A percentile compares a stretch with the other conserved stretches of the same genome.
phyloP scores from a whole-genome alignment of 2,329 filamentous ascomycete species.

The Paecilomyces sp. region DNA sequence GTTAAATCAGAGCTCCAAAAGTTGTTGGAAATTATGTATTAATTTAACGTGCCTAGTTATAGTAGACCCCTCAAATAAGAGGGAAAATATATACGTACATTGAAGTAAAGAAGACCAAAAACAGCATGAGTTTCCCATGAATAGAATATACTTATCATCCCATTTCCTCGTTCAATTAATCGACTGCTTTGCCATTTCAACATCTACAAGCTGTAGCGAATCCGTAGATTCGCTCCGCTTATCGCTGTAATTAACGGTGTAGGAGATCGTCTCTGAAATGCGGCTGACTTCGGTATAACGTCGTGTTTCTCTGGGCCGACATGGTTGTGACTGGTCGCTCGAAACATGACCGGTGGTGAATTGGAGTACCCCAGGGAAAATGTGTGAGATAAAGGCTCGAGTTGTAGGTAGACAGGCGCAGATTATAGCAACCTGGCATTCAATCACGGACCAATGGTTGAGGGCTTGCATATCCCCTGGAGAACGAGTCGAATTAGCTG shows the following conservation, averaged over 20 bases:
- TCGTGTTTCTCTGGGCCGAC: neutral
- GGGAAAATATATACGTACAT: no score
- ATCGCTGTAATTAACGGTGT: neutral
- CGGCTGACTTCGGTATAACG: neutral
- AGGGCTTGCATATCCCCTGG: constrained; percentile 1
- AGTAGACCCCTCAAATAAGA: no score
- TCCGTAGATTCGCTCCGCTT: neutral
- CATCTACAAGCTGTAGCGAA: neutral
- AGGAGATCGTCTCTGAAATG: neutral
- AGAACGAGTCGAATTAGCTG: neutral
- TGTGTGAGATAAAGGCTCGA: constrained; percentile 1
- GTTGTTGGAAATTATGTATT: no score
- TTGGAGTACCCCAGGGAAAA: neutral
- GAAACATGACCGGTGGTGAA: neutral
- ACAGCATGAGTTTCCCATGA: neutral
- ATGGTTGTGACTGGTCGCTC: neutral
- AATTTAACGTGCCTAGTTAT: no score
- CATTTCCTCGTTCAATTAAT: neutral
- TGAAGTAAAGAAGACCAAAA: neutral
- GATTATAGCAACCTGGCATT: constrained; percentile 4
- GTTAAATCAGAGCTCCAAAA: no score
- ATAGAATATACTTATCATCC: neutral
- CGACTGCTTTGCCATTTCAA: neutral
- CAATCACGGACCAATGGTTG: constrained; percentile 5
- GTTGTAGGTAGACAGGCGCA: constrained; percentile 5